A percentile compares a stretch with the other conserved stretches of the same genome.
Evolutionary conservation across 306 rosid species (phyloP).

Genomic region (Rosa chinensis): DNA sequence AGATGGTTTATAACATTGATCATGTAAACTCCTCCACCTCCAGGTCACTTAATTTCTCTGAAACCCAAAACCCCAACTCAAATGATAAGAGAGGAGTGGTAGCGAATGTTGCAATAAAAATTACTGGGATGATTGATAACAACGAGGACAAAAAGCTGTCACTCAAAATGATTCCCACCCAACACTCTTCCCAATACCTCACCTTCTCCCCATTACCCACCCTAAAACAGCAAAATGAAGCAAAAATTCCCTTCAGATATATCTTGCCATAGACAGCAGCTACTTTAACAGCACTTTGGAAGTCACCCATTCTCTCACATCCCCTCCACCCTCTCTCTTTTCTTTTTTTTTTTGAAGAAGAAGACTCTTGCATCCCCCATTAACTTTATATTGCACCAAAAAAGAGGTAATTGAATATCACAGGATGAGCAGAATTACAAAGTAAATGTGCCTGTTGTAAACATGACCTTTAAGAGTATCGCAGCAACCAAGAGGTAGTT

Average conservation of each 20-base stretch:
- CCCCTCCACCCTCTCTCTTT: neutral
- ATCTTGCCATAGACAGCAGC: neutral
- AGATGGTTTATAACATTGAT: neutral
- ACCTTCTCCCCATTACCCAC: neutral
- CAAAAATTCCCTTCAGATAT: neutral
- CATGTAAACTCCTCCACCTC: neutral
- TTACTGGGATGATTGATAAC: neutral
- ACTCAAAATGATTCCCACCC: neutral
- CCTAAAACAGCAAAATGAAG: neutral
- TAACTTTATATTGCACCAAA: neutral
- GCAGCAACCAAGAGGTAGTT: neutral
- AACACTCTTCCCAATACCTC: neutral
- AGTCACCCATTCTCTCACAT: neutral
- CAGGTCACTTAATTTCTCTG: neutral
- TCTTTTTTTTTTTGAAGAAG: too few relatives aligned
- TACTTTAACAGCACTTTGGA: neutral
- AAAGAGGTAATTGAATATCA: neutral
- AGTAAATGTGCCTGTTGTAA: neutral
- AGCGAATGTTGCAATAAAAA: neutral
- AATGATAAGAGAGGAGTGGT: neutral
- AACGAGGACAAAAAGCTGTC: neutral
- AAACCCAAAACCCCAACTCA: neutral
- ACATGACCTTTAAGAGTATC: neutral
- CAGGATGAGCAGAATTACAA: neutral
- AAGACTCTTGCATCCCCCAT: neutral